Percentiles rank a stretch among this genome's conserved stretches.
phyloP scores from a whole-genome alignment of 2,329 filamentous ascomycete genomes.

The Pseudogymnoascus sp. region DNA sequence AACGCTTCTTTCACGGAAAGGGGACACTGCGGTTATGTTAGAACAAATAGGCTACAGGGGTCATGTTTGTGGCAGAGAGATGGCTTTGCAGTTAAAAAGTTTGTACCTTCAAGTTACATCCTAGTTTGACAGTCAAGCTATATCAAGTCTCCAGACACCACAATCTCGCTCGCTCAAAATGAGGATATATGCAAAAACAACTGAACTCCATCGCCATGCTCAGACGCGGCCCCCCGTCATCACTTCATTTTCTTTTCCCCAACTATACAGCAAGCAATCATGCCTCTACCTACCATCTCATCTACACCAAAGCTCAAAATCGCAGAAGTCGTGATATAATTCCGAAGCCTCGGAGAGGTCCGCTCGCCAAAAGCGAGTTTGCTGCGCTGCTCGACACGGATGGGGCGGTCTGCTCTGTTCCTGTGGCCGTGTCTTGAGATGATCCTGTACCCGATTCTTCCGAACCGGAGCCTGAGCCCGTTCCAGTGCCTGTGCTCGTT shows the following conservation, averaged over 20 bases:
- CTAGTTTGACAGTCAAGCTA: not conserved
- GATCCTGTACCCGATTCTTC: not conserved
- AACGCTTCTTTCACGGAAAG: no score
- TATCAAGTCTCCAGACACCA: not conserved
- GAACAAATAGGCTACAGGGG: not conserved
- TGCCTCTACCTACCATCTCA: not conserved
- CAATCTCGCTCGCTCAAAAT: not conserved
- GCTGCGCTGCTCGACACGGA: not conserved
- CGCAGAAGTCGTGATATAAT: not conserved
- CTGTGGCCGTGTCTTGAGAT: not conserved
- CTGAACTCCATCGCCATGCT: conserved; percentile 2
- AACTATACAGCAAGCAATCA: not conserved
- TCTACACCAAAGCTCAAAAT: not conserved
- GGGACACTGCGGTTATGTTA: no score
- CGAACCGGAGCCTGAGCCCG: not conserved
- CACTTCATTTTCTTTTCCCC: not conserved
- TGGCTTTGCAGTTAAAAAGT: not conserved
- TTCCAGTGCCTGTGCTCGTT: not conserved
- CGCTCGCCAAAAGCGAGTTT: not conserved
- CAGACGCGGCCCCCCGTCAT: not conserved
- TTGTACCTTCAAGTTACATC: not conserved
- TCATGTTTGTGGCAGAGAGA: not conserved
- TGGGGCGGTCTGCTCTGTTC: not conserved
- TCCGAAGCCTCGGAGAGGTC: not conserved
- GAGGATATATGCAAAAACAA: conserved; percentile 5